Conservation (phyloP, 192 early-diverging fungal species). For the Mortierella alpina region DNA sequence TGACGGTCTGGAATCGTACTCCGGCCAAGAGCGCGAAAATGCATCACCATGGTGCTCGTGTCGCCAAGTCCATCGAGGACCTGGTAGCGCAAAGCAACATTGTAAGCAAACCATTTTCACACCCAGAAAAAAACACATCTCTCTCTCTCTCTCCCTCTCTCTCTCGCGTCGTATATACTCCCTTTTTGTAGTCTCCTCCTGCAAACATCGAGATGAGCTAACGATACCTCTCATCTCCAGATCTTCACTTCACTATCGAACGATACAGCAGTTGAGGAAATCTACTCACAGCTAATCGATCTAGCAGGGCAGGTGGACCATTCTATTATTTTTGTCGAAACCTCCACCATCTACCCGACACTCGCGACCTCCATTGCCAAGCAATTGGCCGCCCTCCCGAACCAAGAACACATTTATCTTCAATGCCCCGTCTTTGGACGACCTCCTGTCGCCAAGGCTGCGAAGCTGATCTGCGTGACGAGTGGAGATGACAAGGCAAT, state of each 20-base stretch:
- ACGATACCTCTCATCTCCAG: not conserved
- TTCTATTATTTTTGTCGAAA: conserved; percentile 66
- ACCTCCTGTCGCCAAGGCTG: conserved; percentile 38
- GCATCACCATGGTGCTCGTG: conserved; percentile 54
- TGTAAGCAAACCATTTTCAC: not conserved
- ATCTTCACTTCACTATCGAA: conserved; percentile 72
- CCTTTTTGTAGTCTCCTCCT: not conserved
- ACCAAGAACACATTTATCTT: conserved; percentile 38
- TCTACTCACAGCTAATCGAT: conserved; percentile 60
- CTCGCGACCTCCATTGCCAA: conserved; percentile 49
- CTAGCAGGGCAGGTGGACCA: conserved; percentile 43
- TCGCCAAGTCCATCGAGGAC: conserved; percentile 52
- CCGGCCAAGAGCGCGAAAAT: conserved; percentile 57
- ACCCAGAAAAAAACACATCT: not conserved
- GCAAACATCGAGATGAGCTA: too few species aligned
- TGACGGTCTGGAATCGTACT: conserved; percentile 75
- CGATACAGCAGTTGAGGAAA: conserved; percentile 65
- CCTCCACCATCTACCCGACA: conserved; percentile 69
- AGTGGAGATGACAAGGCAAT: conserved; percentile 40
- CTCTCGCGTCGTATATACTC: not conserved
- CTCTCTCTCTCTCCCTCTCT: not conserved
- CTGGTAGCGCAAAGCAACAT: conserved; percentile 65
- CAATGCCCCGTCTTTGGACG: conserved; percentile 61
- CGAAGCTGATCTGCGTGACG: conserved; percentile 43
- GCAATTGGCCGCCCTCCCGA: conserved; percentile 20